These are phyloP conservation scores for Sechiopsis laciniata DNA, from an alignment of 306 rosid species.

Conservation along the genomic window DNA sequence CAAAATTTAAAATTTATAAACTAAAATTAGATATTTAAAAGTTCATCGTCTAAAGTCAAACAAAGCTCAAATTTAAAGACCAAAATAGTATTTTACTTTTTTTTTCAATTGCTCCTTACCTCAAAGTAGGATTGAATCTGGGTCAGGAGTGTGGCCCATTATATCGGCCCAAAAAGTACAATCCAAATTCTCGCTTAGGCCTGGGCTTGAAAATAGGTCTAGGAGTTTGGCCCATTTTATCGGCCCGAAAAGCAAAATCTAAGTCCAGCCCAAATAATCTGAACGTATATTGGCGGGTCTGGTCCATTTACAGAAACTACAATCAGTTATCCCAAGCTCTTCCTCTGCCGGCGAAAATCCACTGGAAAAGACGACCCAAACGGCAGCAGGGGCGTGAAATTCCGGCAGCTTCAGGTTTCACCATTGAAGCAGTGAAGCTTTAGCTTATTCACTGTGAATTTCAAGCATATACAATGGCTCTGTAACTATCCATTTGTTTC, in stretches of 20 bases:
- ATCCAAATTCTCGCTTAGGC: background rate
- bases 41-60: no score
- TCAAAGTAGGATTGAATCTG: no score
- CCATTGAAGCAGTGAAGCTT: background rate
- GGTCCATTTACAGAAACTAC: background rate
- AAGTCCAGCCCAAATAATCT: background rate
- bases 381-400: background rate
- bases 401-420: background rate
- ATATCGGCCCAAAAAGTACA: no score
- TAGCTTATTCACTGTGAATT: background rate
- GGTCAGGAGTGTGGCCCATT: no score
- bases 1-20: no score
- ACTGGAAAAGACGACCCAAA: conserved; percentile 8
- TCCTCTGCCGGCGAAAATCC: background rate
- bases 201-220: background rate
- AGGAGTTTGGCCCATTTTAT: background rate
- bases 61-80: no score
- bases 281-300: background rate
- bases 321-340: background rate
- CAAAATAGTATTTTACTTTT: no score
- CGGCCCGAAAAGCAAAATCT: background rate
- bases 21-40: no score
- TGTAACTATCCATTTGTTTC: background rate
- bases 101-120: no score
- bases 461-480: background rate